Evolutionary conservation across 352 stramenopile species (phyloP).

Genomic region (Lagenidium sp.): DNA sequence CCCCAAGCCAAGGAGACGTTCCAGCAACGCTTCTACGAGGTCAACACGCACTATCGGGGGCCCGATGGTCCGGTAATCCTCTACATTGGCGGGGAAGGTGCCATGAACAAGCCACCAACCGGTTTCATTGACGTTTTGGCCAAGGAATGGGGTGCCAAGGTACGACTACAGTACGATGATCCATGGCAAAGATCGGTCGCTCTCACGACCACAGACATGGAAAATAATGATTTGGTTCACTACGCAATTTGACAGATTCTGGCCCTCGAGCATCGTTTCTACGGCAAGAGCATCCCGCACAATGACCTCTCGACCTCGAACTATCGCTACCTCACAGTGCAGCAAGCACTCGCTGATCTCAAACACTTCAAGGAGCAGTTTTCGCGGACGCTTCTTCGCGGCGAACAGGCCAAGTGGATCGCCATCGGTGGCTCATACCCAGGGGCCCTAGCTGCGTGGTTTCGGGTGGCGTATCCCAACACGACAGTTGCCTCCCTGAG

Average conservation of each 20-base stretch:
- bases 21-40: conserved; percentile 72
- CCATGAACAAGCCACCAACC: conserved; percentile 38
- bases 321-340: conserved; percentile 69
- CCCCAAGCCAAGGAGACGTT: conserved; percentile 22
- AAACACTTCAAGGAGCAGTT: conserved; percentile 75
- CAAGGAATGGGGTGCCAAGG: conserved; percentile 70
- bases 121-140: conserved; percentile 70
- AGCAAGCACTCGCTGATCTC: conserved; percentile 82
- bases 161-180: too few species aligned
- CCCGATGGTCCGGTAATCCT: conserved; percentile 65
- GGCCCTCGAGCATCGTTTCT: conserved; percentile 84
- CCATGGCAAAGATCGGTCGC: too few species aligned
- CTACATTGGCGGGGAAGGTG: conserved; percentile 79
- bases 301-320: conserved; percentile 61
- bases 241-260: too few species aligned
- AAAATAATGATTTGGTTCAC: too few species aligned
- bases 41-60: conserved; percentile 44
- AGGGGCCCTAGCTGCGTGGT: conserved; percentile 73
- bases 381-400: conserved; percentile 20
- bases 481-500: conserved; percentile 61
- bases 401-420: conserved; percentile 48
- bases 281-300: conserved; percentile 79
- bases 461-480: conserved; percentile 73
- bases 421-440: conserved; percentile 79
- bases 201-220: too few species aligned